Percentiles rank a stretch among this genome's conserved stretches.
phyloP scores from a whole-genome alignment of 768 basidiomycete genomes.

The Calocera viscosa region DNA sequence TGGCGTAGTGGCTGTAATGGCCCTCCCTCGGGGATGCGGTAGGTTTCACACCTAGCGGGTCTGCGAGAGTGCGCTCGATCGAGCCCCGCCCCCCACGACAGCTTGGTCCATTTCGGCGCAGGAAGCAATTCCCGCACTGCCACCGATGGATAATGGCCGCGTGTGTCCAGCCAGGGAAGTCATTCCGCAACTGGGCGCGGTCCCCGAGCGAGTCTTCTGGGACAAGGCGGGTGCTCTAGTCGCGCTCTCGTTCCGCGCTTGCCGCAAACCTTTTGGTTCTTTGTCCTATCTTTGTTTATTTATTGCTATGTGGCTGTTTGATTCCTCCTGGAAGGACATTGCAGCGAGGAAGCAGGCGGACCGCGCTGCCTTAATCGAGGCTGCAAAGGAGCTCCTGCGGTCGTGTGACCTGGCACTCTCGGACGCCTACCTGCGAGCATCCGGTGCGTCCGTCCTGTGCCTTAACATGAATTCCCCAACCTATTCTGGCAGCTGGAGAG shows the following conservation, averaged over 20 bases:
- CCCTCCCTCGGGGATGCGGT: constrained; percentile 71
- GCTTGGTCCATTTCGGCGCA: constrained; percentile 72
- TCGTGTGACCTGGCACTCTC: background rate
- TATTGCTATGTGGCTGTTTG: background rate
- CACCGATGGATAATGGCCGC: constrained; percentile 56
- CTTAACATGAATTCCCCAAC: background rate
- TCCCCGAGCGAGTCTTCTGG: constrained; percentile 88
- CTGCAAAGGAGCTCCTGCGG: background rate
- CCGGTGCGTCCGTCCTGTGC: background rate
- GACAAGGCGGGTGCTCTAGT: constrained; percentile 74
- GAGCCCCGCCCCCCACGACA: constrained; percentile 90
- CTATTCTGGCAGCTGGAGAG: constrained; percentile 2
- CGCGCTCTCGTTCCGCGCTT: constrained; percentile 65
- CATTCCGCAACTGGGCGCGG: constrained; percentile 82
- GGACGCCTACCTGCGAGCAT: background rate
- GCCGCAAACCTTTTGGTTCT: constrained; percentile 58
- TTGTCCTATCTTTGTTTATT: background rate
- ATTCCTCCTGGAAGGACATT: constrained; percentile 9
- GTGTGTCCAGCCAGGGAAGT: constrained; percentile 75
- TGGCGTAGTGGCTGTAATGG: constrained; percentile 55
- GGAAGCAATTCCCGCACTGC: constrained; percentile 36
- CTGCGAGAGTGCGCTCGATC: constrained; percentile 76
- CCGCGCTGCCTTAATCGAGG: background rate
- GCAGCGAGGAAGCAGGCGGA: constrained; percentile 10
- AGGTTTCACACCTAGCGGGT: constrained; percentile 45